Evolutionary conservation across 257 asterid species (phyloP).

Genomic region (Lycium barbarum): DNA sequence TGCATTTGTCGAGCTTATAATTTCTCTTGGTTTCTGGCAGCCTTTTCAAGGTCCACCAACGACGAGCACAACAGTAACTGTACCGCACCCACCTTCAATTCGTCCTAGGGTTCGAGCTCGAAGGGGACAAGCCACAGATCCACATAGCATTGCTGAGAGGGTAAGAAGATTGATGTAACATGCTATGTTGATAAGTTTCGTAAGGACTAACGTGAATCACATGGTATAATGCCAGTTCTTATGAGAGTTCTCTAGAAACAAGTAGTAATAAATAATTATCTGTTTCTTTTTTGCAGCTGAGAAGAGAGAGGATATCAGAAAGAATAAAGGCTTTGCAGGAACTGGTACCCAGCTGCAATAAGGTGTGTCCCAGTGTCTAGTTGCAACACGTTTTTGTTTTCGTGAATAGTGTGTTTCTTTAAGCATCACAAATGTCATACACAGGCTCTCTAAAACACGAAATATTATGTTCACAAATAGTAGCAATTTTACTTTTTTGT

Average conservation of each 20-base stretch:
- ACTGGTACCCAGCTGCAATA: constrained; percentile 91
- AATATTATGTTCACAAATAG: background rate
- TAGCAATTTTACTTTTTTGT: background rate
- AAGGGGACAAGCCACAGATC: constrained; percentile 95
- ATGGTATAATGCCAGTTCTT: background rate
- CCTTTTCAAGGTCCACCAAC: constrained; percentile 78
- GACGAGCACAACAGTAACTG: constrained; percentile 61
- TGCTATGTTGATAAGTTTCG: background rate
- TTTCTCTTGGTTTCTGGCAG: constrained; percentile 41
- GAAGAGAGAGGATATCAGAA: constrained; percentile 87
- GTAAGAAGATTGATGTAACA: constrained; percentile 43
- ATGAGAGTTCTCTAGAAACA: constrained; percentile 18
- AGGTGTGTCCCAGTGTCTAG: constrained; percentile 50
- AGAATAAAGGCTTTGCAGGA: constrained; percentile 93
- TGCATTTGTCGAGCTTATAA: constrained; percentile 23
- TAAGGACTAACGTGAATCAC: background rate
- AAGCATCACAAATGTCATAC: background rate
- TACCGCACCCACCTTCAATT: constrained; percentile 72
- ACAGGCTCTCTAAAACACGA: background rate
- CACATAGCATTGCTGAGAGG: constrained; percentile 93
- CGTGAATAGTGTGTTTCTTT: background rate
- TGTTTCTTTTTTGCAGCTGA: constrained; percentile 58
- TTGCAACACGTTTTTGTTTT: background rate
- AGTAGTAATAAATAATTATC: constrained; percentile 23
- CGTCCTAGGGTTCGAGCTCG: constrained; percentile 90